Conservation (phyloP, 305 asterid genomes). For the Fraxinus floribunda region DNA sequence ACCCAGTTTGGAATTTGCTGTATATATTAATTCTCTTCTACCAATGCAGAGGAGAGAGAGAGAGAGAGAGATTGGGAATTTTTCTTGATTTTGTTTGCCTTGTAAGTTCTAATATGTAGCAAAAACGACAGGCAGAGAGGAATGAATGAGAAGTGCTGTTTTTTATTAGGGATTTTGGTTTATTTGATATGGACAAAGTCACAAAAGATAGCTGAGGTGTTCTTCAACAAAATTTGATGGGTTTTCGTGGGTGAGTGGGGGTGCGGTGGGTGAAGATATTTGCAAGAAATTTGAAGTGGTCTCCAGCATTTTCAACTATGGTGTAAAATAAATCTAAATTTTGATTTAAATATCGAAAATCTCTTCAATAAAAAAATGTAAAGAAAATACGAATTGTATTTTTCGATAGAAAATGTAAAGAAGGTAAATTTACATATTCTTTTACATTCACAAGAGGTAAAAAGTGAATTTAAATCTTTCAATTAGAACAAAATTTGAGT, state of each 20-base stretch:
- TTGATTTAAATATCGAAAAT: too few relatives aligned
- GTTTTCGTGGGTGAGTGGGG: not conserved
- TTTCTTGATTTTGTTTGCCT: constrained; percentile 14
- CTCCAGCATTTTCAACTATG: too few relatives aligned
- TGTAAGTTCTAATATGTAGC: constrained; percentile 24
- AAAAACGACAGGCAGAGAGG: constrained; percentile 30
- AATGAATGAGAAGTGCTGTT: constrained; percentile 29
- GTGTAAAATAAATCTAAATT: too few relatives aligned
- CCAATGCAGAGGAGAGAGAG: constrained; percentile 21
- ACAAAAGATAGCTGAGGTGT: constrained; percentile 21
- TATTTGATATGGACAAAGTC: constrained; percentile 27
- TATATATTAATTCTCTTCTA: constrained; percentile 20
- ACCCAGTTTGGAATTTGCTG: constrained; percentile 19
- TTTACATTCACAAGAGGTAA: too few relatives aligned
- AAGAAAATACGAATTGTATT: too few relatives aligned
- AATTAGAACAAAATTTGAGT: too few relatives aligned
- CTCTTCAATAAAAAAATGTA: too few relatives aligned
- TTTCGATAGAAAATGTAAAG: too few relatives aligned
- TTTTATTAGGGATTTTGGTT: constrained; percentile 26
- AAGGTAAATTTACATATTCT: too few relatives aligned
- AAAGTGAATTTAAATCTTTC: too few relatives aligned
- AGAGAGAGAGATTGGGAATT: constrained; percentile 1
- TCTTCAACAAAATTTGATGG: constrained; percentile 31
- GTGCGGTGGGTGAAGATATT: not conserved
- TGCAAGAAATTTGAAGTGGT: not conserved